Percentiles rank a stretch among this genome's conserved stretches.
Conservation (phyloP, 2,329 filamentous ascomycete genomes). For the Aspergillus sp. region DNA sequence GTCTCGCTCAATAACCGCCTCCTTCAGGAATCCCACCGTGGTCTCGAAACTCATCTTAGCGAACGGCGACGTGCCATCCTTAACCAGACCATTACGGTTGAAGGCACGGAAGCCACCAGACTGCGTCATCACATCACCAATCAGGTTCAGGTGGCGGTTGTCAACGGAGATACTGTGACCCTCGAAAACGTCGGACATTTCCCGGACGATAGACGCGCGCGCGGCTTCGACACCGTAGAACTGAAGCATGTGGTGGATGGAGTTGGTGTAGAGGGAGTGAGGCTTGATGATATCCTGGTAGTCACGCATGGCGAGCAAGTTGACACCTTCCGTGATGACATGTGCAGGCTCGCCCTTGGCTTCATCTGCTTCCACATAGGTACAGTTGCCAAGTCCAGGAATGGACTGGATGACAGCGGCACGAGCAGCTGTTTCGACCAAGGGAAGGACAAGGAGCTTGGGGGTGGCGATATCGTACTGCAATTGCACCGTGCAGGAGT, state of each 20-base stretch:
- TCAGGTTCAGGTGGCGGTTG: slow-evolving; percentile 87
- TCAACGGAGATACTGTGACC: slow-evolving; percentile 92
- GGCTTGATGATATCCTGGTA: slow-evolving; percentile 84
- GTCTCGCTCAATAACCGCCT: slow-evolving; percentile 86
- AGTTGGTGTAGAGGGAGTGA: slow-evolving; percentile 84
- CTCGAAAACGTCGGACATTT: slow-evolving; percentile 81
- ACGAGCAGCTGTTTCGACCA: slow-evolving; percentile 78
- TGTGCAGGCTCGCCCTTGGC: slow-evolving; percentile 48
- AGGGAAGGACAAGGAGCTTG: slow-evolving; percentile 88
- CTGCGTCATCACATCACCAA: slow-evolving; percentile 97
- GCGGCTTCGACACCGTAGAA: slow-evolving; percentile 94
- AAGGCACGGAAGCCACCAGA: slow-evolving; percentile 86
- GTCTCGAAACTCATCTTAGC: slow-evolving; percentile 99
- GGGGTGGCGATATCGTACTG: slow-evolving; percentile 76
- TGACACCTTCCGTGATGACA: slow-evolving; percentile 80
- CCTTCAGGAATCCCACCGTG: slow-evolving; percentile 87
- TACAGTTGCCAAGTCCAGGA: slow-evolving; percentile 69
- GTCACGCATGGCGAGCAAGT: slow-evolving; percentile 85
- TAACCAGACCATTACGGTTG: slow-evolving; percentile 78
- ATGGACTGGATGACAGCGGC: slow-evolving; percentile 86
- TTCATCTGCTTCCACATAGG: slow-evolving; percentile 60
- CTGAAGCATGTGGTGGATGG: slow-evolving; percentile 78
- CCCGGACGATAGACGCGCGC: slow-evolving; percentile 78
- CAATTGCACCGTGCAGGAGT: slow-evolving; percentile 76
- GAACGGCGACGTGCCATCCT: slow-evolving; percentile 81